phyloP scores from a whole-genome alignment of 805 yeast species.

The Candida chauliodis region DNA sequence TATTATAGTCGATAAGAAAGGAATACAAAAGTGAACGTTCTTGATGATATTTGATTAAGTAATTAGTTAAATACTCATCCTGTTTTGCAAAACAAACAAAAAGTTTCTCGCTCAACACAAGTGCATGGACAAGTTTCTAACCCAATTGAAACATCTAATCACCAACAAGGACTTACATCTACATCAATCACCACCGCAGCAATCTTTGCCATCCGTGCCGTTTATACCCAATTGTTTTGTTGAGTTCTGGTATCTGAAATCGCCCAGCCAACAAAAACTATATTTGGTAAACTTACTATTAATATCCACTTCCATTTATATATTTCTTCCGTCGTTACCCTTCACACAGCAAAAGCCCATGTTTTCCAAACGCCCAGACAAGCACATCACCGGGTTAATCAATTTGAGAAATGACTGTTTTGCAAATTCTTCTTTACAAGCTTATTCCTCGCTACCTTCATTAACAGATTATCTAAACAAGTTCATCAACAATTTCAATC shows the following conservation, averaged over 20 bases:
- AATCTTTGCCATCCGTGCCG: neutral
- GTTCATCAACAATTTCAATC: slow-evolving; percentile 27
- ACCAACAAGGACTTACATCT: slow-evolving; percentile 9
- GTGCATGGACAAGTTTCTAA: slow-evolving; percentile 10
- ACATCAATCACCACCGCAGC: slow-evolving; percentile 2
- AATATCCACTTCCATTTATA: slow-evolving; percentile 14
- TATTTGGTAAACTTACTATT: slow-evolving; percentile 12
- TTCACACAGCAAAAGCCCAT: slow-evolving; percentile 18
- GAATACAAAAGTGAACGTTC: no score
- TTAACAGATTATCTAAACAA: slow-evolving; percentile 54
- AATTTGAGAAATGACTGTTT: slow-evolving; percentile 88
- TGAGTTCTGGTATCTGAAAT: slow-evolving; percentile 10
- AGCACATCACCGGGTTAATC: slow-evolving; percentile 74
- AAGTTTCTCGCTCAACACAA: no score
- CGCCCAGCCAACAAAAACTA: slow-evolving; percentile 11
- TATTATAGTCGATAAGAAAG: no score
- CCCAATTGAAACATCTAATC: slow-evolving; percentile 14
- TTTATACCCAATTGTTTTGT: slow-evolving; percentile 7
- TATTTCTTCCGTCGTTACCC: slow-evolving; percentile 13
- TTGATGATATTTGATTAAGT: no score
- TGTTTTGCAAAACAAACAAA: no score
- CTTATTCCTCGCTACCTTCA: slow-evolving; percentile 59
- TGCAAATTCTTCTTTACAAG: slow-evolving; percentile 87
- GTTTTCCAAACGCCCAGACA: slow-evolving; percentile 61
- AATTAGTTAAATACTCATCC: no score